phyloP scores from a whole-genome alignment of 192 early-diverging fungal genomes.

The Dissophora ornata region DNA sequence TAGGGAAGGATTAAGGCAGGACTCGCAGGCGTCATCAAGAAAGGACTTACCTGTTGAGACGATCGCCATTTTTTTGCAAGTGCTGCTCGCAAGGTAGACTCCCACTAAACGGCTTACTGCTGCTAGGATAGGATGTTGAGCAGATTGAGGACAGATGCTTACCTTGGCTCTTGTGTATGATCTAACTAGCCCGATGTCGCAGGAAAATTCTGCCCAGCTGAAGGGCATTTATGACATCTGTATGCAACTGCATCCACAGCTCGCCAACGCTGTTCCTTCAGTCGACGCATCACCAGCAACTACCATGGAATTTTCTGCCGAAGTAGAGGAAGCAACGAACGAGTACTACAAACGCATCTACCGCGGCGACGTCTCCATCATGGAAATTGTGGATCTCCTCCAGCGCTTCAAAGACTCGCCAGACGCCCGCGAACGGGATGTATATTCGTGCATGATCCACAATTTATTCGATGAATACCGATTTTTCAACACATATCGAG shows the following conservation, averaged over 20 bases:
- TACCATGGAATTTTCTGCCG: slow-evolving; percentile 68
- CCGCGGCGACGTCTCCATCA: slow-evolving; percentile 81
- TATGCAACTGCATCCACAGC: slow-evolving; percentile 64
- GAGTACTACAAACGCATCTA: slow-evolving; percentile 83
- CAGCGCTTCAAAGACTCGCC: slow-evolving; percentile 82
- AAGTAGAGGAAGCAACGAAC: slow-evolving; percentile 81
- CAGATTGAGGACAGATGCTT: no score
- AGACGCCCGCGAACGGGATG: slow-evolving; percentile 80
- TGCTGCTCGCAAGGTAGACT: slow-evolving; percentile 70
- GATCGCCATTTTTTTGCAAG: slow-evolving; percentile 72
- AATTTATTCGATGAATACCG: slow-evolving; percentile 96
- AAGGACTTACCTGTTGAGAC: slow-evolving; percentile 70
- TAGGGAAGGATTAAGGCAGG: slow-evolving; percentile 66
- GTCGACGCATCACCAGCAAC: slow-evolving; percentile 36
- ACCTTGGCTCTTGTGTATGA: no score
- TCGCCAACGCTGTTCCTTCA: slow-evolving; percentile 54
- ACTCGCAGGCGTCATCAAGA: slow-evolving; percentile 54
- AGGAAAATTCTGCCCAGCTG: slow-evolving; percentile 67
- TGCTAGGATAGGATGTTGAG: no score
- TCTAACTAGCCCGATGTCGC: slow-evolving; percentile 68
- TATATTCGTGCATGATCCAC: slow-evolving; percentile 90
- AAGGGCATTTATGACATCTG: slow-evolving; percentile 66
- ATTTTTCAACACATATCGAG: slow-evolving; percentile 94
- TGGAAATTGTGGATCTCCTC: slow-evolving; percentile 87
- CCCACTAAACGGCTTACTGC: no score